phyloP scores from a whole-genome alignment of 805 yeast genomes.

The Metschnikowia matae region DNA sequence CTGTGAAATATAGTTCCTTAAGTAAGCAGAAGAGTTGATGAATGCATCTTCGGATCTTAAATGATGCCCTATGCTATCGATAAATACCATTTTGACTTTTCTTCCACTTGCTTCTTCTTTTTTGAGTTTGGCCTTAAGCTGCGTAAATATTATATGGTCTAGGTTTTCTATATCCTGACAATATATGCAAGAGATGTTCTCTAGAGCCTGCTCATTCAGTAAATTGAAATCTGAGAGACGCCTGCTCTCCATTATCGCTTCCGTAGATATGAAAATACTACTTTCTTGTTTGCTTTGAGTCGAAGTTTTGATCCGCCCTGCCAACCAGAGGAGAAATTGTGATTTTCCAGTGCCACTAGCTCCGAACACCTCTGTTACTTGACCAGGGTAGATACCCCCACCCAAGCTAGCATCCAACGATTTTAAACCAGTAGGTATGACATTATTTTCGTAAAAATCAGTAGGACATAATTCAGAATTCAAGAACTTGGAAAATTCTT shows the following conservation, averaged over 20 bases:
- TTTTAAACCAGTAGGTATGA: conserved; percentile 9
- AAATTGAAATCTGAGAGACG: conserved; percentile 38
- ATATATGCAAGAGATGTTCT: conserved; percentile 47
- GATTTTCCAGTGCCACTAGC: conserved; percentile 86
- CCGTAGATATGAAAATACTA: conserved; percentile 73
- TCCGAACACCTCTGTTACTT: conserved; percentile 70
- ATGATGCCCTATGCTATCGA: conserved; percentile 85
- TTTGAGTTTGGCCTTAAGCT: conserved; percentile 51
- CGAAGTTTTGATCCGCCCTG: conserved; percentile 20
- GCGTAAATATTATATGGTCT: conserved; percentile 66
- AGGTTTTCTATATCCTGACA: conserved; percentile 69
- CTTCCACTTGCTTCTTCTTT: conserved; percentile 21
- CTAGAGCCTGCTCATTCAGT: conserved; percentile 19
- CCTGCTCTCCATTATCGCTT: conserved; percentile 63
- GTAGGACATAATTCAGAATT: background rate
- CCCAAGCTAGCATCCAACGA: conserved; percentile 8
- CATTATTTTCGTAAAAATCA: background rate
- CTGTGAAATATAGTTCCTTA: conserved; percentile 9
- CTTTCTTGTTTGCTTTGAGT: conserved; percentile 4
- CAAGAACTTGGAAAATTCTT: background rate
- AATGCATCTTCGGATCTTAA: conserved; percentile 51
- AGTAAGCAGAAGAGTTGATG: conserved; percentile 20
- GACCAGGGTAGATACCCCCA: conserved; percentile 15
- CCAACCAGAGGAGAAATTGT: conserved; percentile 66
- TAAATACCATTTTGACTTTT: conserved; percentile 51